Conservation (phyloP, 106 monocot genomes). For the Hemerocallis citrina region DNA sequence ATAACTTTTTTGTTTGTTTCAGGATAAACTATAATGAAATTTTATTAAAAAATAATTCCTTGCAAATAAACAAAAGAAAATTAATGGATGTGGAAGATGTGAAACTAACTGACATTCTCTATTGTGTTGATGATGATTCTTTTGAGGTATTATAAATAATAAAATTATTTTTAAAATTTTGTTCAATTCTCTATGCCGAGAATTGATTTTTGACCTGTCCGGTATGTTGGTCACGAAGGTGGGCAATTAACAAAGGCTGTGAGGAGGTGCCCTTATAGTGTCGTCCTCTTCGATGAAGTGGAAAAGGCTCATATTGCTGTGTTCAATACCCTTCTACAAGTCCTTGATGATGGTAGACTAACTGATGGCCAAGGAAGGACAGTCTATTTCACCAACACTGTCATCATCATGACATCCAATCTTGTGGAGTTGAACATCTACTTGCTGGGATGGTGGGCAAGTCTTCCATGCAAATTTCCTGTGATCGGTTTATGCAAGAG, state of each 20-base stretch:
- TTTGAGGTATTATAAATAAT: no score
- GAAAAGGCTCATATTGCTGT: slow-evolving; percentile 56
- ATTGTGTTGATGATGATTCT: no score
- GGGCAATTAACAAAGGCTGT: slow-evolving; percentile 55
- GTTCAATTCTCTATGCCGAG: no score
- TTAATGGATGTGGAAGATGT: no score
- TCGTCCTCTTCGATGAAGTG: slow-evolving; percentile 57
- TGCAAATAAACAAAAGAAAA: no score
- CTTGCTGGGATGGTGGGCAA: slow-evolving; percentile 32
- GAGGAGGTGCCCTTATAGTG: slow-evolving; percentile 50
- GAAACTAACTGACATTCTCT: no score
- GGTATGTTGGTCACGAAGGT: slow-evolving; percentile 59
- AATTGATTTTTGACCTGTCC: no score
- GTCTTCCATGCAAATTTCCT: slow-evolving; percentile 28
- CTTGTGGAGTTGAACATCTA: slow-evolving; percentile 63
- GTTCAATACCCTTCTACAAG: slow-evolving; percentile 48
- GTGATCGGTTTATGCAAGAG: slow-evolving; percentile 43
- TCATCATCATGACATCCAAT: slow-evolving; percentile 67
- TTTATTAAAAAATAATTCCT: no score
- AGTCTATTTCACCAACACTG: slow-evolving; percentile 51
- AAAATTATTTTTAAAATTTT: no score
- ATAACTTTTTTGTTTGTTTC: no score
- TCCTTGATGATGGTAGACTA: slow-evolving; percentile 59
- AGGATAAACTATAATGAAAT: no score
- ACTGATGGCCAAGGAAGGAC: slow-evolving; percentile 63